Conservation (phyloP, 768 basidiomycete genomes). For the Mycena alexandri region DNA sequence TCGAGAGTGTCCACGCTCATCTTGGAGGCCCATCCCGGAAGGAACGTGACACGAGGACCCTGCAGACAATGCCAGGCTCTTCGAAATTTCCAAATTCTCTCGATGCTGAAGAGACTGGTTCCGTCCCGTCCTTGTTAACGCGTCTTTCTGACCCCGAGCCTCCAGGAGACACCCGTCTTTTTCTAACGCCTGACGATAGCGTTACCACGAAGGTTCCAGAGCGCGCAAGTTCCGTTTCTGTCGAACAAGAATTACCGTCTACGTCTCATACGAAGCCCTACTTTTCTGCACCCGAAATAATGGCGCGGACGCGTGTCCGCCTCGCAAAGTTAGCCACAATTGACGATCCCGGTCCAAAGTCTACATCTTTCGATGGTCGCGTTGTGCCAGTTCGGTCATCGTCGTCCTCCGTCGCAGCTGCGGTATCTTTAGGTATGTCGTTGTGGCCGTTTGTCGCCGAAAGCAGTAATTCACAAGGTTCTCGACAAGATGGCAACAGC, state of each 20-base stretch:
- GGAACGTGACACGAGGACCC: conserved; percentile 11
- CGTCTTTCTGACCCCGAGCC: conserved; percentile 44
- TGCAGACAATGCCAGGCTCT: conserved; percentile 2
- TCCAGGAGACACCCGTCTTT: background rate
- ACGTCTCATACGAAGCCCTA: background rate
- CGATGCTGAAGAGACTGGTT: background rate
- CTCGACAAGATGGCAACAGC: conserved; percentile 27
- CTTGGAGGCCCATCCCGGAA: conserved; percentile 23
- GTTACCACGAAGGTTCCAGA: background rate
- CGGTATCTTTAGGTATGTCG: conserved; percentile 26
- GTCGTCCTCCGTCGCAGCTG: background rate
- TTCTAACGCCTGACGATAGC: background rate
- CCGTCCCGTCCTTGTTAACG: conserved; percentile 39
- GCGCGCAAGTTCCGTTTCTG: background rate
- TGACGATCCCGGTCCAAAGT: background rate
- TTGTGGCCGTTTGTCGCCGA: conserved; percentile 5
- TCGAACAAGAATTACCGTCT: background rate
- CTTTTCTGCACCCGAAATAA: conserved; percentile 42
- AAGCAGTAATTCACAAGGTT: conserved; percentile 28
- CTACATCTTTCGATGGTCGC: conserved; percentile 11
- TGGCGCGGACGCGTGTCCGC: conserved; percentile 47
- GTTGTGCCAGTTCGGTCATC: background rate
- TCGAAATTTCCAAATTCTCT: conserved; percentile 8
- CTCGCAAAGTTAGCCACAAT: conserved; percentile 26
- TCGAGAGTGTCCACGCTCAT: conserved; percentile 38